These are phyloP conservation scores for Xylaria arbuscula DNA, from an alignment of 2,329 filamentous ascomycete species.

Conservation along the genomic window DNA sequence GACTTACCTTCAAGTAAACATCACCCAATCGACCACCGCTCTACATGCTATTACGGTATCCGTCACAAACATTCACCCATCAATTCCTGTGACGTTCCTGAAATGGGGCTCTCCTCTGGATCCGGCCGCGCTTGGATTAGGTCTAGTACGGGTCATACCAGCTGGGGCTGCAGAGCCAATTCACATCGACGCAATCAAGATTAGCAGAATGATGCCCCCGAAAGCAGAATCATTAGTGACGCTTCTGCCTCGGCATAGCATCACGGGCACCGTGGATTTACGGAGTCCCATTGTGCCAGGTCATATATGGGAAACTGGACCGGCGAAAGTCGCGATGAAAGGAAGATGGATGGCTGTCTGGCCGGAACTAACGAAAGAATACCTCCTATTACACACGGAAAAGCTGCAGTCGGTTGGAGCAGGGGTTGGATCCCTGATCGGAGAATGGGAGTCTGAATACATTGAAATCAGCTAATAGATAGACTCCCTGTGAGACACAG, in stretches of 20 bases:
- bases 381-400: conserved; percentile 7
- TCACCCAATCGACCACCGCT: neutral
- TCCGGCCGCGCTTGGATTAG: conserved; percentile 18
- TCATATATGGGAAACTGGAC: conserved; percentile 4
- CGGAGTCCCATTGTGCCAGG: conserved; percentile 5
- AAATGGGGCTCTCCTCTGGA: conserved; percentile 26
- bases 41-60: conserved; percentile 12
- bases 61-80: conserved; percentile 18
- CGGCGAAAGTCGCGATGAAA: conserved; percentile 15
- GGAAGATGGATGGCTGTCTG: conserved; percentile 27
- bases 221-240: conserved; percentile 19
- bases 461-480: conserved; percentile 1
- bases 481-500: neutral
- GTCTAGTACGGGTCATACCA: conserved; percentile 9
- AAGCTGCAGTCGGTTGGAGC: conserved; percentile 14
- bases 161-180: conserved; percentile 4
- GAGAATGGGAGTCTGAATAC: conserved; percentile 19
- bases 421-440: conserved; percentile 10
- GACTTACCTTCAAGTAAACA: conserved; percentile 2
- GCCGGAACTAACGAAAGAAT: conserved; percentile 16
- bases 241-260: conserved; percentile 2
- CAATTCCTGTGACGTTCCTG: conserved; percentile 13
- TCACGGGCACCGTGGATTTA: conserved; percentile 8
- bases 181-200: conserved; percentile 15
- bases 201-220: conserved; percentile 20